These are phyloP conservation scores for Populus trichocarpa DNA, from an alignment of 441 rosid genomes.

Conservation along the genomic window DNA sequence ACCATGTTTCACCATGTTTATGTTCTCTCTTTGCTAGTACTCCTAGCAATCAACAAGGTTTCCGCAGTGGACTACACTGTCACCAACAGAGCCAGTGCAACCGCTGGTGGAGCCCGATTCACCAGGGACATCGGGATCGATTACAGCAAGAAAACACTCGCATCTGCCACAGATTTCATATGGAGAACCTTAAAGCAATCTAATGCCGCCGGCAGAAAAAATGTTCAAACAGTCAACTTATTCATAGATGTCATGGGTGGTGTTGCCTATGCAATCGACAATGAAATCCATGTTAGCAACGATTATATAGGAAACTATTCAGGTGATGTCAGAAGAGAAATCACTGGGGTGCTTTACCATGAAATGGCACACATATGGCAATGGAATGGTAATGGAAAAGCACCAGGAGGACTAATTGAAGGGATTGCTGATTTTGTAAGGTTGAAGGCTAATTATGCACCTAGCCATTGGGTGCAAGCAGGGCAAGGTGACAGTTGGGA, in stretches of 20 bases:
- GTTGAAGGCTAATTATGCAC: too few species aligned
- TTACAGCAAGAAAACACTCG: conserved; percentile 14
- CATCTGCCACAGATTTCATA: conserved; percentile 28
- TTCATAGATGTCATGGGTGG: conserved; percentile 25
- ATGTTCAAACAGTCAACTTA: conserved; percentile 14
- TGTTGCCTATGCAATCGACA: too few species aligned
- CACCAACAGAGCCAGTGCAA: conserved; percentile 26
- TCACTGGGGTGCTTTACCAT: too few species aligned
- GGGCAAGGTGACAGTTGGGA: too few species aligned
- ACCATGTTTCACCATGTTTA: not conserved
- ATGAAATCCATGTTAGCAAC: too few species aligned
- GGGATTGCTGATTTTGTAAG: too few species aligned
- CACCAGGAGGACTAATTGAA: too few species aligned
- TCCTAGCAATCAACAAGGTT: conserved; percentile 14
- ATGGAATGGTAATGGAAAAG: too few species aligned
- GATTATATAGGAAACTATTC: too few species aligned
- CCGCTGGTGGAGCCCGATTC: conserved; percentile 27
- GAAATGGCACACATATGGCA: too few species aligned
- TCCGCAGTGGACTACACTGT: conserved; percentile 29
- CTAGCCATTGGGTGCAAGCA: too few species aligned
- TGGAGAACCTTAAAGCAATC: conserved; percentile 32
- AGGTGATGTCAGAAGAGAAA: too few species aligned
- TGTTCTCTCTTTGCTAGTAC: conserved; percentile 12
- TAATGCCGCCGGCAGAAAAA: conserved; percentile 21
- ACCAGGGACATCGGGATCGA: conserved; percentile 16